Base-by-base conservation (phyloP, 257 asterid genomes). In the Handroanthus guayacan region DNA sequence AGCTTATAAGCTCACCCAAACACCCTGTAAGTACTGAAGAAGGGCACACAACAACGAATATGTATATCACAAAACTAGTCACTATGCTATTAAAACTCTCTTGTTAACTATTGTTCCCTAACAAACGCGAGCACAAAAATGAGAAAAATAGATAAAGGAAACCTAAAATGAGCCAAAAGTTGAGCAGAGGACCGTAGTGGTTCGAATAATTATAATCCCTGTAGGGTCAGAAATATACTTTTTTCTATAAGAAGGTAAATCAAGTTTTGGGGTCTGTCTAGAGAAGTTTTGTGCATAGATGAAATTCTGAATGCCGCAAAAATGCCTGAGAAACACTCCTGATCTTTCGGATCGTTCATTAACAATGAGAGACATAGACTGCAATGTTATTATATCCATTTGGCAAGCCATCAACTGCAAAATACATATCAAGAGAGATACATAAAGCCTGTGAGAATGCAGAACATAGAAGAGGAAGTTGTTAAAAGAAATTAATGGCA, bases 371-470 rank as follows among this genome's bases (percentile, higher is more conserved):
- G 87, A 83, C 60, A 76, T 36, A 64, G 84, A 50, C 56, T 83
- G 89, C 71, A 84, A 68, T 75, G 58, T 50, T 37, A 79, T 78
- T 69, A 57, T 73, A 82, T 86, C 86, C 84, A 87, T 83, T 75
- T 62, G 77, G 67, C 76, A 78, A 41, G 85, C 80, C 91, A 87
- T 84, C 73, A 81, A 81, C 97, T 91, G 91, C 88, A 87, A 73
- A 82, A 72, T 52, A 62, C 45, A 67, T 61, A 60, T 6, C 37
- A 18, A 41, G 39, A 69, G 38, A 78, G 57, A 47, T 45, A 14
- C 5, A 18, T 61, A 71, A 51, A 58, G 81, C 69, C 76, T 72
- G 38, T 11, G 47, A 73, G 75, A 55, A 62, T 38, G 39, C 58
- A 9, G 17, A 67, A 63, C 70, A 65, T 65, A 50, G 20, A 75